Evolutionary conservation across 192 early-diverging fungal species (phyloP).

Genomic region (Coemansia sp.): DNA sequence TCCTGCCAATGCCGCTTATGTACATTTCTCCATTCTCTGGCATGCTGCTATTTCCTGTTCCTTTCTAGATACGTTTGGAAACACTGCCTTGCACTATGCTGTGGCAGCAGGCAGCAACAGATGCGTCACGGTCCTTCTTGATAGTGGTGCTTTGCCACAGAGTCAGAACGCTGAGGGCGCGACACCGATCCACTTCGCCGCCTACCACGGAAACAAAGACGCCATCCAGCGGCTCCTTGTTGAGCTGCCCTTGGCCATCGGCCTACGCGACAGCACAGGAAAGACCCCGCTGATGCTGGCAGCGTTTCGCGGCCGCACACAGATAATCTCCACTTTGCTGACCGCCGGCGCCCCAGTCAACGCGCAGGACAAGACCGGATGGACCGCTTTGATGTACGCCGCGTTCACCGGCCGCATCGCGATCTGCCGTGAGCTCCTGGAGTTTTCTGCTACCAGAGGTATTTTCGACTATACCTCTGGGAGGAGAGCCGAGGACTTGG

Average conservation of each 20-base stretch:
- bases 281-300: slow-evolving; percentile 52
- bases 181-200: slow-evolving; percentile 37
- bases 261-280: slow-evolving; percentile 25
- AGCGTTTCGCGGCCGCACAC: slow-evolving; percentile 45
- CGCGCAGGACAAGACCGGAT: slow-evolving; percentile 33
- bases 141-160: background rate
- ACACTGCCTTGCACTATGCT: slow-evolving; percentile 45
- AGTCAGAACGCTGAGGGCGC: slow-evolving; percentile 38
- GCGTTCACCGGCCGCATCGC: slow-evolving; percentile 49
- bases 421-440: slow-evolving; percentile 49
- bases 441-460: slow-evolving; percentile 13
- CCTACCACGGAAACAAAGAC: slow-evolving; percentile 37
- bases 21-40: too few relatives aligned
- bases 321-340: slow-evolving; percentile 21
- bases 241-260: background rate
- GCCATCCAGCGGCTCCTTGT: slow-evolving; percentile 7
- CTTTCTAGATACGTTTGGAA: slow-evolving; percentile 32
- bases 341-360: slow-evolving; percentile 17
- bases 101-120: slow-evolving; percentile 15
- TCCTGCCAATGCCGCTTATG: too few relatives aligned
- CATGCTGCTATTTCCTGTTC: background rate
- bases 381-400: slow-evolving; percentile 52
- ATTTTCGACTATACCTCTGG: slow-evolving; percentile 9
- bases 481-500: slow-evolving; percentile 30
- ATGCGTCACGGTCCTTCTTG: slow-evolving; percentile 21